Evolutionary conservation across 129 eudicot species (phyloP), one percentile per base, ranked within the genome.

Genomic region (Kitagawia praeruptora): DNA sequence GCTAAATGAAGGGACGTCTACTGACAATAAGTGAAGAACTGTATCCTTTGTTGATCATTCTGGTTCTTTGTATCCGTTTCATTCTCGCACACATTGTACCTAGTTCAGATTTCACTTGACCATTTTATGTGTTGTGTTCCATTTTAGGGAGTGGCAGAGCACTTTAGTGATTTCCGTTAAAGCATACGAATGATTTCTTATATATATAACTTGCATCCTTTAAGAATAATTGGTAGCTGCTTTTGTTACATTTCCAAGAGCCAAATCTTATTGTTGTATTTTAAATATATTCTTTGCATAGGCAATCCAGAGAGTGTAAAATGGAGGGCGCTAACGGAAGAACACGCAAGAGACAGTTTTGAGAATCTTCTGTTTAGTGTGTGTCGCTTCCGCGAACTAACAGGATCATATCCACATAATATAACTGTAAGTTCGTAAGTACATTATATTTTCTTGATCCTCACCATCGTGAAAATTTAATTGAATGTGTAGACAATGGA

Each of bases 331-430:
- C 96, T 94, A 31, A 94, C 98, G 12, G 98, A 94, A 86, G 98
- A 94, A 81, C 96, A 94, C 37, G 98, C 98, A 63, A 82, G 98
- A 80, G 98, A 94, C 83, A 94, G 98, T 83, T 94, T 87, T 77
- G 98, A 94, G 86, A 94, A 94, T 80, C 96, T 94, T 86, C 93
- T 94, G 79, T 94, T 94, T 56, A 94, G 97, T 67, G 85, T 94
- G 42, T 94, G 98, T 79, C 96, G 98, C 69, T 94, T 94, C 83
- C 87, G 98, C 69, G 98, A 94, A 82, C 96, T 94, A 77, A 94
- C 98, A 0, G 98, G 98, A 78, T 78, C 87, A 76, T 94, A 94
- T 80, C 98, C 98, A 63, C 88, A 80, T 39, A 94, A 94, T 85
- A 91, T 94, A 63, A 94, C 98, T 2, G 98, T 94, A 90, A 72